Evolutionary conservation across 2,329 filamentous ascomycete species (phyloP).

Genomic region (Calonectria fujianensis): DNA sequence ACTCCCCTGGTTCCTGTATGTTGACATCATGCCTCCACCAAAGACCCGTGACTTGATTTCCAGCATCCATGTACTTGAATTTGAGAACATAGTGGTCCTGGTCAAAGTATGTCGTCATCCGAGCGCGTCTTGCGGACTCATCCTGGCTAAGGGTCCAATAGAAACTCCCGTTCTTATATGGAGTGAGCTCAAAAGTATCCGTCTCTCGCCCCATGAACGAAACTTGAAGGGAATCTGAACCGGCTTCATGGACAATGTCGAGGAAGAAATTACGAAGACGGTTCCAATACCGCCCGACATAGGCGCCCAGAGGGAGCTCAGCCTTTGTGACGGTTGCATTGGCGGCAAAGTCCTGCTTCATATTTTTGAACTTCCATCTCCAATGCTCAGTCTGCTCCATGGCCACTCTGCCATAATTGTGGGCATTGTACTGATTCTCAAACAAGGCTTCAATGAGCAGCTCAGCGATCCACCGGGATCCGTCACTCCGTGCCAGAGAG

Average conservation of each 20-base stretch:
- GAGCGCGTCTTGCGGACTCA: not conserved
- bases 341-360: not conserved
- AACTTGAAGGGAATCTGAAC: not conserved
- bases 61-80: not conserved
- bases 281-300: constrained; percentile 1
- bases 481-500: not conserved
- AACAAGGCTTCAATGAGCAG: constrained; percentile 1
- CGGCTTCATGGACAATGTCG: not conserved
- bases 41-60: not conserved
- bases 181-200: not conserved
- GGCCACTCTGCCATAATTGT: not conserved
- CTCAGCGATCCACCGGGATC: not conserved
- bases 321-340: not conserved
- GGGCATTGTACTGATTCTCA: not conserved
- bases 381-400: not conserved
- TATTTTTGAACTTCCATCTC: not conserved
- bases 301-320: not conserved
- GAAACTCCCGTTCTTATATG: not conserved
- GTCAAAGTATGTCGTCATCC: not conserved
- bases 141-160: not conserved
- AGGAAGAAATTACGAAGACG: not conserved
- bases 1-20: not conserved
- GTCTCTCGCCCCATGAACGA: constrained; percentile 4
- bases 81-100: not conserved
- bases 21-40: constrained; percentile 1